These are phyloP conservation scores for Teunomyces atbi DNA, from an alignment of 805 yeast genomes.

Conservation along the genomic window DNA sequence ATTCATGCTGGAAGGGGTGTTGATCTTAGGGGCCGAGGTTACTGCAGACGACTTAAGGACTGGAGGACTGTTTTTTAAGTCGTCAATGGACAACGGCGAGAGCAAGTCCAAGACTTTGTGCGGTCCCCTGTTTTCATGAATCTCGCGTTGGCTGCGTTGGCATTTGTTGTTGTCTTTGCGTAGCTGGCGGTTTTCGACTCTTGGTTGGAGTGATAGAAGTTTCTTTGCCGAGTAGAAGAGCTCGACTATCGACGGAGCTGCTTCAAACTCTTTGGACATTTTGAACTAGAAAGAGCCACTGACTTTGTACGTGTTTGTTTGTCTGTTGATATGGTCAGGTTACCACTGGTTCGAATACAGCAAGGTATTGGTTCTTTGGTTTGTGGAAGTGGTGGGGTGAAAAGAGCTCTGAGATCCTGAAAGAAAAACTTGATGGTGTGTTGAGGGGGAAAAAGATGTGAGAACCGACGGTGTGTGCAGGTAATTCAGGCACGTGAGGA, in stretches of 20 bases:
- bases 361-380: not conserved
- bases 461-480: not conserved
- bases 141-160: conserved; percentile 20
- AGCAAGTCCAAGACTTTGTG: conserved; percentile 33
- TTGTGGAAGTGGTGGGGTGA: not conserved
- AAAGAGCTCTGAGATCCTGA: not conserved
- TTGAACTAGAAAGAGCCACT: not conserved
- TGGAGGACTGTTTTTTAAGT: conserved; percentile 24
- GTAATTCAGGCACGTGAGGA: not conserved
- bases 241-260: conserved; percentile 39
- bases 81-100: conserved; percentile 41
- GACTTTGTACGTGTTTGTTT: not conserved
- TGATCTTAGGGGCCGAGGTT: conserved; percentile 1
- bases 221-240: conserved; percentile 42
- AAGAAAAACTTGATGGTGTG: not conserved
- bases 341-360: not conserved
- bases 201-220: conserved; percentile 35
- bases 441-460: not conserved
- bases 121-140: not conserved
- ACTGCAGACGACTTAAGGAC: conserved; percentile 6
- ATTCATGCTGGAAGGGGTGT: conserved; percentile 33
- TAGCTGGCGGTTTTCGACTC: conserved; percentile 39
- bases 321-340: not conserved
- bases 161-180: conserved; percentile 31
- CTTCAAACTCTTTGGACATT: conserved; percentile 12